These are phyloP conservation scores for Quercus suber DNA, from an alignment of 306 rosid genomes.

Conservation along the genomic window DNA sequence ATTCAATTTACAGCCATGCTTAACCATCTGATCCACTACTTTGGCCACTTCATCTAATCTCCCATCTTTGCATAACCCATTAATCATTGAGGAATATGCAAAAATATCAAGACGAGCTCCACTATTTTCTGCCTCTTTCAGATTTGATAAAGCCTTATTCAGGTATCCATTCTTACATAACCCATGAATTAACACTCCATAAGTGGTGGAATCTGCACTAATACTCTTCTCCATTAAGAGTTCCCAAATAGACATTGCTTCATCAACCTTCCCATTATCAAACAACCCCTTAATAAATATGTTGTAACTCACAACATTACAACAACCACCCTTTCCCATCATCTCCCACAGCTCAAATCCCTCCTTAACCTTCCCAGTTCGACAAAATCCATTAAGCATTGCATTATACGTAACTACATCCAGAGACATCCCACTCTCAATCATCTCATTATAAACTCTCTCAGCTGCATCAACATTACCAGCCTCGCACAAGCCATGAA, in stretches of 20 bases:
- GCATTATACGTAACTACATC: conserved; percentile 68
- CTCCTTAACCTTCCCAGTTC: conserved; percentile 46
- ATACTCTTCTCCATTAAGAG: conserved; percentile 38
- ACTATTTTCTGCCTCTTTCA: conserved; percentile 51
- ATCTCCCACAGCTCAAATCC: conserved; percentile 51
- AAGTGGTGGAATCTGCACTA: conserved; percentile 52
- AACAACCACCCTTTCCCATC: conserved; percentile 55
- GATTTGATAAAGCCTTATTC: conserved; percentile 59
- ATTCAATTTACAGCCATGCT: conserved; percentile 46
- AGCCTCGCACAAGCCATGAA: conserved; percentile 67
- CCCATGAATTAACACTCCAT: conserved; percentile 71
- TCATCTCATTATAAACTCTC: conserved; percentile 60
- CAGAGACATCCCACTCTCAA: conserved; percentile 48
- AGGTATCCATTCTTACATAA: conserved; percentile 69
- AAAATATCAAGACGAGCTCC: conserved; percentile 51
- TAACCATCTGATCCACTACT: conserved; percentile 50
- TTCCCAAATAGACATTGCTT: conserved; percentile 56
- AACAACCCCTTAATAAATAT: conserved; percentile 70
- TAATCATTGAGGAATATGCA: conserved; percentile 70
- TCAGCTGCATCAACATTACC: conserved; percentile 63
- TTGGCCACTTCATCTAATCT: conserved; percentile 61
- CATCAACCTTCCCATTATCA: conserved; percentile 40
- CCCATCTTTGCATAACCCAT: conserved; percentile 62
- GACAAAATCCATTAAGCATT: conserved; percentile 64
- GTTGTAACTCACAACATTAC: conserved; percentile 63